phyloP scores from a whole-genome alignment of 2,329 filamentous ascomycete genomes.

The Didymella pomorum region DNA sequence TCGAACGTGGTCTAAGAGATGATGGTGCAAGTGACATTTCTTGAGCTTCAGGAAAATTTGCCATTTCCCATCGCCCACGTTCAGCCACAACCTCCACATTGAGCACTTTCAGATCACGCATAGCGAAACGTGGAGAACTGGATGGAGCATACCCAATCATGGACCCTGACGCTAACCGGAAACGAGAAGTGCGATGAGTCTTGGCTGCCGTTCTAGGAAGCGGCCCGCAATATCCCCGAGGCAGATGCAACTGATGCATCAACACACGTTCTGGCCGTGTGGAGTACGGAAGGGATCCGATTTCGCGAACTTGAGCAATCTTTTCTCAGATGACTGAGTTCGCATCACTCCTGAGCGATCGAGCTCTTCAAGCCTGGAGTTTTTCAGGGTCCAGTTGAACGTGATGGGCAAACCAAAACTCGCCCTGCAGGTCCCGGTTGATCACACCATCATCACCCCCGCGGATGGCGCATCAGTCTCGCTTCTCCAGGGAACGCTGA shows the following conservation, averaged over 20 bases:
- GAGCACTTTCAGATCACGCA: constrained; percentile 4
- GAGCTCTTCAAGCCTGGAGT: not conserved
- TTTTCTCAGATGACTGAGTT: not conserved
- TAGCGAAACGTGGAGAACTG: constrained; percentile 2
- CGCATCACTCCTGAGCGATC: not conserved
- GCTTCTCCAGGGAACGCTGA: constrained; percentile 4
- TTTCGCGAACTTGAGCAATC: not conserved
- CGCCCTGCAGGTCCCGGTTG: constrained; percentile 5
- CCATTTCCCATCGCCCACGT: not conserved
- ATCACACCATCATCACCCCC: constrained; percentile 9
- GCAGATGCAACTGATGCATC: not conserved
- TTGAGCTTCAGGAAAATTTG: not conserved
- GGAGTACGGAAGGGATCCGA: not conserved
- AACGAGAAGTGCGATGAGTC: constrained; percentile 8
- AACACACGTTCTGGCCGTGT: constrained; percentile 9
- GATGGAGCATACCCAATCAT: constrained; percentile 2
- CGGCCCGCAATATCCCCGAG: not conserved
- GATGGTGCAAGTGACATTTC: not conserved
- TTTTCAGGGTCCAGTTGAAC: not conserved
- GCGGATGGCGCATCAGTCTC: not conserved
- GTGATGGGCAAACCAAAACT: constrained; percentile 15
- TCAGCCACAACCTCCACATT: not conserved
- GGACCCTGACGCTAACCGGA: constrained; percentile 2
- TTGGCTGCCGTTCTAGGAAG: constrained; percentile 14
- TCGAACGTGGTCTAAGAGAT: not conserved